Evolutionary conservation across 163 green algal genomes (phyloP), one percentile per base, ranked within the genome.

Genomic region (Chloroidium sp.): DNA sequence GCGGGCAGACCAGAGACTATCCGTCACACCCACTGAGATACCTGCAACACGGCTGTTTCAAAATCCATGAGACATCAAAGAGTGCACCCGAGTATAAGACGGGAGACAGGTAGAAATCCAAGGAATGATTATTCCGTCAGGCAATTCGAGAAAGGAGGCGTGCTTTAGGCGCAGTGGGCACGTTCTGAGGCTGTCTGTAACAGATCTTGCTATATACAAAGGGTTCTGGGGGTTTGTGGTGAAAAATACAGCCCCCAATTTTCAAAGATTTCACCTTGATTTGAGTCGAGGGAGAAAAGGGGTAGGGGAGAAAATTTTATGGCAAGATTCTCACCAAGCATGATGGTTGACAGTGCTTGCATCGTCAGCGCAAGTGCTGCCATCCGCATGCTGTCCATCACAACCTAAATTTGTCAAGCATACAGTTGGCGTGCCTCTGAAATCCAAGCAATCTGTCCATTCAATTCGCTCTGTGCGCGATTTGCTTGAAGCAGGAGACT

Each of bases 381-480:
- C 61, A 83, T 84, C 61, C 83, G 83, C 83, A 86, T 86, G 67
- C 69, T 67, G 64, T 86, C 80, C 83, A 86, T 86, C n/a, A 86
- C 80, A 36, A 36, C 36, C 36, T 36, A 36, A 36, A 36, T 36
- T 36, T 36, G 36, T 36, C 36, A 36, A 36, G 36, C 36, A 36
- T 36, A 36, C 36, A 36, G 36, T 36, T 36, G 36, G 36, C 36
- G 36, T 36, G 36, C 36, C 36, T 36, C 36, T 36, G 36, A 36
- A 36, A 36, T 36, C 36, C 36, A 36, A 36, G 36, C 36, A 36
- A 36, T 36, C 36, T 36, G 36, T 36, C 36, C 36, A 36, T 36
- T 36, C 36, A 36, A 36, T 36, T 36, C 36, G 36, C 36, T 36
- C 36, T 36, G 36, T 36, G 36, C 36, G 36, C 36, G 36, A 36